phyloP scores from a whole-genome alignment of 2,329 filamentous ascomycete species.

The Cercospora zeina region DNA sequence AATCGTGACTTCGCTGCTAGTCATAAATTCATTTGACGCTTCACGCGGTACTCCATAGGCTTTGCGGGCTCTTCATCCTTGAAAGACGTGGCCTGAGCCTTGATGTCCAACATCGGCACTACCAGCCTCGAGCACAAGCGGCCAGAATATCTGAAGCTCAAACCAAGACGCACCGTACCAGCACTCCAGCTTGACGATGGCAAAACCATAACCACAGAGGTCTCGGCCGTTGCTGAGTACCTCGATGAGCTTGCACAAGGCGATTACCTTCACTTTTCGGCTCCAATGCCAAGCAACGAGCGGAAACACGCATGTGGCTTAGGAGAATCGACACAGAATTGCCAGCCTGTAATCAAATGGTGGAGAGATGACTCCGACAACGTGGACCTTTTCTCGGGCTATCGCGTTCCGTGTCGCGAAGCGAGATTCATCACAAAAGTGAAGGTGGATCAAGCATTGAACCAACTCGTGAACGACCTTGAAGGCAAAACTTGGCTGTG shows the following conservation, averaged over 20 bases:
- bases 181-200: neutral
- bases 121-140: neutral
- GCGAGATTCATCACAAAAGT: neutral
- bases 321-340: neutral
- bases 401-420: neutral
- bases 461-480: constrained; percentile 6
- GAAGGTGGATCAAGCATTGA: neutral
- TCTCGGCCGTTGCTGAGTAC: neutral
- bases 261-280: neutral
- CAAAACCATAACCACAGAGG: neutral
- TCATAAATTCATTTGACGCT: neutral
- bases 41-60: neutral
- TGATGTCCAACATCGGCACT: neutral
- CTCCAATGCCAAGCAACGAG: neutral
- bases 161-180: neutral
- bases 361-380: neutral
- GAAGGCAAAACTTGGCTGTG: constrained; percentile 3
- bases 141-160: neutral
- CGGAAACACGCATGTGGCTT: constrained; percentile 1
- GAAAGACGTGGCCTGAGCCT: neutral
- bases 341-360: constrained; percentile 3
- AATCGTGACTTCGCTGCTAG: neutral
- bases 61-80: neutral
- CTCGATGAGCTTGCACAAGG: neutral
- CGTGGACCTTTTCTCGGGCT: neutral